Conservation (phyloP, 1,284 basidiomycete genomes). For the Chalciporus sp. region DNA sequence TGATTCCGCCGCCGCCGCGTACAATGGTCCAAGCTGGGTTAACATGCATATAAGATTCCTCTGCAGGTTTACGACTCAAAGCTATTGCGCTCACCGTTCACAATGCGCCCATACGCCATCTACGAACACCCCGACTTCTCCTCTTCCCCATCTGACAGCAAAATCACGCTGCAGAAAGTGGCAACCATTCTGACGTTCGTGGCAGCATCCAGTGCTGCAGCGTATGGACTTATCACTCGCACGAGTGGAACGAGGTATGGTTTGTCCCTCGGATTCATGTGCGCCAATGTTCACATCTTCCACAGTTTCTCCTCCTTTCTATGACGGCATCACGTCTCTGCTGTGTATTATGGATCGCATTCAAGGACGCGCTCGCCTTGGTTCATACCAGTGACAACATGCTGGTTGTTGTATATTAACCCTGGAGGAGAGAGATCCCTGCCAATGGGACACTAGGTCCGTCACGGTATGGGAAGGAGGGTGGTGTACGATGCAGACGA, state of each 20-base stretch:
- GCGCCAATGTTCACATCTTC: background rate
- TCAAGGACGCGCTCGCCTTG: background rate
- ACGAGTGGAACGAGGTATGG: slow-evolving; percentile 22
- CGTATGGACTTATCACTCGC: slow-evolving; percentile 30
- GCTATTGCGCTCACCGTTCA: slow-evolving; percentile 19
- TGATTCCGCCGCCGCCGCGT: background rate
- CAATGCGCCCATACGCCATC: slow-evolving; percentile 47
- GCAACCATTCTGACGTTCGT: slow-evolving; percentile 30
- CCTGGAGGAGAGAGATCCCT: background rate
- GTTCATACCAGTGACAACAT: background rate
- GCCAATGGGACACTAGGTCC: background rate
- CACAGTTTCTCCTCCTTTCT: slow-evolving; percentile 15
- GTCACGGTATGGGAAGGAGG: background rate
- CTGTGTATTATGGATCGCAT: background rate
- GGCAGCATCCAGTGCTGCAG: slow-evolving; percentile 35
- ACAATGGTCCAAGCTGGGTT: background rate
- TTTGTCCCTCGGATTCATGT: background rate
- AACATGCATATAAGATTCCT: slow-evolving; percentile 7
- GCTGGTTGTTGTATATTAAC: slow-evolving; percentile 18
- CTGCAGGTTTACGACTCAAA: background rate
- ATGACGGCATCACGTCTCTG: slow-evolving; percentile 11
- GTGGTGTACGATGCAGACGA: slow-evolving; percentile 15
- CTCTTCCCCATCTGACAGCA: slow-evolving; percentile 27
- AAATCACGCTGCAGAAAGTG: slow-evolving; percentile 26
- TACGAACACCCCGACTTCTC: slow-evolving; percentile 57